phyloP scores from a whole-genome alignment of 306 rosid genomes.

The Albizia julibrissin region DNA sequence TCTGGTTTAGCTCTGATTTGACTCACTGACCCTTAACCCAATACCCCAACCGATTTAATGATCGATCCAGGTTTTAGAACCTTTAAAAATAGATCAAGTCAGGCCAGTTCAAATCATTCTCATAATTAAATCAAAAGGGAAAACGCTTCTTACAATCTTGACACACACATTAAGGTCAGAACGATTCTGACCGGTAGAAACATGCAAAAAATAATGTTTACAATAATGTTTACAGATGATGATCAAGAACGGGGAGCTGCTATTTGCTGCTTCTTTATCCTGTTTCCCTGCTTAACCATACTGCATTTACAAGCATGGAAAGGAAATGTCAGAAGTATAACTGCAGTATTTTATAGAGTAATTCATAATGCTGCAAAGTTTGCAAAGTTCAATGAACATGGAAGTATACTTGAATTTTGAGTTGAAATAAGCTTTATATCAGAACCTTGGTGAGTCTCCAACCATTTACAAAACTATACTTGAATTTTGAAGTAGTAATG shows the following conservation, averaged over 20 bases:
- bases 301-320: constrained; percentile 44
- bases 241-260: constrained; percentile 84
- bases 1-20: too few relatives aligned
- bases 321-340: constrained; percentile 21
- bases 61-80: too few relatives aligned
- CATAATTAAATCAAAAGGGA: background rate
- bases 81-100: too few relatives aligned
- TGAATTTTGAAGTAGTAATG: background rate
- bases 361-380: background rate
- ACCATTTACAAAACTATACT: background rate
- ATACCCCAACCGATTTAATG: too few relatives aligned
- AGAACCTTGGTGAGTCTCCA: background rate
- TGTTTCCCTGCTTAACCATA: constrained; percentile 66
- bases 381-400: background rate
- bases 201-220: too few relatives aligned
- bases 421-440: background rate
- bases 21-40: too few relatives aligned
- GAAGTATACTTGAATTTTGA: too few relatives aligned
- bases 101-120: background rate
- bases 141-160: background rate
- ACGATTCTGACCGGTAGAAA: background rate
- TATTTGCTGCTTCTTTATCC: constrained; percentile 87
- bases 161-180: background rate
- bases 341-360: background rate
- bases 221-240: background rate